A percentile compares a stretch with the other conserved stretches of the same genome.
Conservation (phyloP, 352 stramenopile genomes). For the Plasmopara muralis region DNA sequence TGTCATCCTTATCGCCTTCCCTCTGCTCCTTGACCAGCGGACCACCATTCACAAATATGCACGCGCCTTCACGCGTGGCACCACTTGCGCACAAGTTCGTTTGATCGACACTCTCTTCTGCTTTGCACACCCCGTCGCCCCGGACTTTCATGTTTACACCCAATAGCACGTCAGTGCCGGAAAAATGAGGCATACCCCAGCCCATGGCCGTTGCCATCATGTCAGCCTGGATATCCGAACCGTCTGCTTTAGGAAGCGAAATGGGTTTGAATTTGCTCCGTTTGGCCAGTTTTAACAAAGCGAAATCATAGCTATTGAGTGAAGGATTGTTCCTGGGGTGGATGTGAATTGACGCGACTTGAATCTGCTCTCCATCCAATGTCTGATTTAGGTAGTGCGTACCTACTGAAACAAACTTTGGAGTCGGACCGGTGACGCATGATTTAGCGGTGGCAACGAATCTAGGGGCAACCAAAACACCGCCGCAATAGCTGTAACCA, state of each 20-base stretch:
- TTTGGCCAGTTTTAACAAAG: constrained; percentile 36
- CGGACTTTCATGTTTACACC: constrained; percentile 31
- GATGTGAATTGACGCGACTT: constrained; percentile 23
- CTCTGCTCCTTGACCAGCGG: constrained; percentile 30
- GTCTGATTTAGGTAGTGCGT: constrained; percentile 40
- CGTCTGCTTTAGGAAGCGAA: constrained; percentile 19
- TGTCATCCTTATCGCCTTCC: constrained; percentile 15
- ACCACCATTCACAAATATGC: constrained; percentile 40
- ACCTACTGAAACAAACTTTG: constrained; percentile 20
- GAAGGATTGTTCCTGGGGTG: constrained; percentile 2
- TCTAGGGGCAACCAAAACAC: constrained; percentile 31
- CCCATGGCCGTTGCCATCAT: constrained; percentile 28
- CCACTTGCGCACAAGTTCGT: constrained; percentile 42
- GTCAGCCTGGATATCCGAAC: constrained; percentile 16
- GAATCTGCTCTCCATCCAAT: constrained; percentile 34
- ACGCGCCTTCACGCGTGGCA: constrained; percentile 12
- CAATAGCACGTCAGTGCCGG: constrained; percentile 20
- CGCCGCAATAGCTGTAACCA: constrained; percentile 12
- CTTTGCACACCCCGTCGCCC: constrained; percentile 25
- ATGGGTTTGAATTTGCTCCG: constrained; percentile 29
- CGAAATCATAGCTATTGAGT: constrained; percentile 26
- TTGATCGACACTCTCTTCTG: constrained; percentile 17
- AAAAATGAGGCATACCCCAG: constrained; percentile 10
- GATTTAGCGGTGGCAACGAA: constrained; percentile 19
- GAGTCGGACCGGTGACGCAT: background rate